Evolutionary conservation across 768 basidiomycete species (phyloP), one percentile per base, ranked within the genome.

Genomic region (Boletus rubropictus): DNA sequence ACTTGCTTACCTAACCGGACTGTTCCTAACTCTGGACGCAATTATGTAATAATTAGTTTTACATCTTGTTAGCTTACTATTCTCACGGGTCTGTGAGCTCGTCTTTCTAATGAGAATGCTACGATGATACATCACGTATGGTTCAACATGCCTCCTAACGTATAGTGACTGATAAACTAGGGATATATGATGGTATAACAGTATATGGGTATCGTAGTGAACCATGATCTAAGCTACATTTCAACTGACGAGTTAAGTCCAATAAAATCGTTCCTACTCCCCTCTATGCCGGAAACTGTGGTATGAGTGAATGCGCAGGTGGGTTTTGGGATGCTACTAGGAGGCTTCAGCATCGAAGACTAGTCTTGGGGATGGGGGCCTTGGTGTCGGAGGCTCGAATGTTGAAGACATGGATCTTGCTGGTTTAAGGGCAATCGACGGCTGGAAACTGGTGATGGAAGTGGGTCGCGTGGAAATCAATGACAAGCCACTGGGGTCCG

Each of bases 301-400:
- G 38, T 70, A 69, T 50, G 62, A 56, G 38, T 76, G 76, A 59
- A 72, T 69, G 54, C 71, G 76, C 71, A 88, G 69, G 43, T 17
- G 60, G 8, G 14, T n/a, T 18, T 57, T 12, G 55, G 62, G 10
- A 54, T 52, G 42, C 48, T 49, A 11, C 44, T 51, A 8, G 24
- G 24, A 25, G 24, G 24, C 8, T 8, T 3, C 24, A 8, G 24
- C 8, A 8, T 25, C 24, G 8, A 25, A 25, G 24, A 25, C 24
- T 25, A n/a, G n/a, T n/a, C n/a, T 25, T 25, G 24, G 24, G 24
- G 24, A 5, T 25, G 5, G 24, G 8, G 29, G 29, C 10, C 14
- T 14, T 31, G 29, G 14, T 1, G 45, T 41, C 3, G 52, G 41
- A 7, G 65, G 37, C 33, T 55, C 53, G 8, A 54, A 31, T 9